Percentiles rank a stretch among this genome's conserved stretches.
Evolutionary conservation across 345 rosid species (phyloP).

Genomic region (Citrus sp.): DNA sequence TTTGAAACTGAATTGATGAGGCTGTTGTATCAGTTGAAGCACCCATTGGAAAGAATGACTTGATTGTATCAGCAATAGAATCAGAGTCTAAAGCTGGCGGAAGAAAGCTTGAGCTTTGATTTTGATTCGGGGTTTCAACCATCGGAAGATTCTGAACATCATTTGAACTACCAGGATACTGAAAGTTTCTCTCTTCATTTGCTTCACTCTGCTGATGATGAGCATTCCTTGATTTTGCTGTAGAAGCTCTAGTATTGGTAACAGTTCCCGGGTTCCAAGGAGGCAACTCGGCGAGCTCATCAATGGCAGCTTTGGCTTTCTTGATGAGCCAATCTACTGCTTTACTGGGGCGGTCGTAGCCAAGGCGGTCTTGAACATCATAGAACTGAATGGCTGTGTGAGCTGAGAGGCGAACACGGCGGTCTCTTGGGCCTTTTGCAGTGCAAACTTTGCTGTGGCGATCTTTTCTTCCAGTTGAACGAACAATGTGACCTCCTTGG

Average conservation of each 20-base stretch:
- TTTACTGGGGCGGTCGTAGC: constrained; percentile 93
- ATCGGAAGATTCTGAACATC: constrained; percentile 22
- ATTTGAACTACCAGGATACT: constrained; percentile 15
- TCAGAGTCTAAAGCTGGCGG: constrained; percentile 74
- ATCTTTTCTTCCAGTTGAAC: constrained; percentile 81
- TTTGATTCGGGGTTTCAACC: constrained; percentile 26
- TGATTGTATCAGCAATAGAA: constrained; percentile 87
- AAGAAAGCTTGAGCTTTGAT: constrained; percentile 41
- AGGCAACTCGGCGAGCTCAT: constrained; percentile 79
- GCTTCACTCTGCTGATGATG: constrained; percentile 5
- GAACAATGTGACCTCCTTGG: constrained; percentile 93
- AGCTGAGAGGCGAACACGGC: constrained; percentile 91
- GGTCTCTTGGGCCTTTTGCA: constrained; percentile 90
- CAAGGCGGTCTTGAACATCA: constrained; percentile 93
- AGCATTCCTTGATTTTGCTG: constrained; percentile 16
- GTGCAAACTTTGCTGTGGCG: constrained; percentile 96
- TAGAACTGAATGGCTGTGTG: constrained; percentile 96
- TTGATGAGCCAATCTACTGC: constrained; percentile 93
- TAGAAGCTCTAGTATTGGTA: constrained; percentile 16
- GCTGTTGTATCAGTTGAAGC: constrained; percentile 47
- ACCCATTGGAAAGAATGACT: constrained; percentile 78
- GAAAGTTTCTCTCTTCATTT: constrained; percentile 18
- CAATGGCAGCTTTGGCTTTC: constrained; percentile 82
- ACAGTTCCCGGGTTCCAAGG: constrained; percentile 59
- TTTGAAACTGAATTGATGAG: constrained; percentile 46